These are phyloP conservation scores for Zymoseptoria passerinii DNA, from an alignment of 2,329 filamentous ascomycete genomes.

Conservation along the genomic window DNA sequence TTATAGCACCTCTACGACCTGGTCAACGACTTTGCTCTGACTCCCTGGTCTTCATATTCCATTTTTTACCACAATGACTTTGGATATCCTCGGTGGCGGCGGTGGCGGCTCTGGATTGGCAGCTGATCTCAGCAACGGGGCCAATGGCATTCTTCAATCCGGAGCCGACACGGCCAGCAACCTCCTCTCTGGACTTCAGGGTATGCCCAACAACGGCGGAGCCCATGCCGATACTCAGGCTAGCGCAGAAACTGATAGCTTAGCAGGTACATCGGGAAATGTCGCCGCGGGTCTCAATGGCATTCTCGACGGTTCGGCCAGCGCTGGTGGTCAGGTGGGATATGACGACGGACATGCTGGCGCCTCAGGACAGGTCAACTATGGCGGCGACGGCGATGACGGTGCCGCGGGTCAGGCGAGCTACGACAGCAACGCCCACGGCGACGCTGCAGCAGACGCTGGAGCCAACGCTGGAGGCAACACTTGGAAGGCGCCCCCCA, in stretches of 20 bases:
- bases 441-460: neutral
- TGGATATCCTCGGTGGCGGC: neutral
- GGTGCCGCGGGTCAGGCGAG: neutral
- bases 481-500: neutral
- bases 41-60: neutral
- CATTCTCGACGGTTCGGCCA: neutral
- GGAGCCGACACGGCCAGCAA: neutral
- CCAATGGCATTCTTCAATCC: neutral
- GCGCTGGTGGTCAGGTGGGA: neutral
- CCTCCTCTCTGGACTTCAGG: neutral
- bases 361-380: neutral
- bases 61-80: neutral
- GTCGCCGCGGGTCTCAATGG: neutral
- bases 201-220: neutral
- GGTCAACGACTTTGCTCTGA: neutral
- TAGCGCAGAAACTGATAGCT: neutral
- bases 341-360: neutral
- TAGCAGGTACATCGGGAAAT: neutral
- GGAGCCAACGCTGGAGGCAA: neutral
- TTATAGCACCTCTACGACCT: neutral
- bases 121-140: neutral
- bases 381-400: neutral
- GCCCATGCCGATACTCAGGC: neutral
- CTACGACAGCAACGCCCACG: constrained; percentile 1
- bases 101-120: neutral